Evolutionary conservation across 805 yeast genomes (phyloP).

Genomic region (Brettanomyces bruxellensis): DNA sequence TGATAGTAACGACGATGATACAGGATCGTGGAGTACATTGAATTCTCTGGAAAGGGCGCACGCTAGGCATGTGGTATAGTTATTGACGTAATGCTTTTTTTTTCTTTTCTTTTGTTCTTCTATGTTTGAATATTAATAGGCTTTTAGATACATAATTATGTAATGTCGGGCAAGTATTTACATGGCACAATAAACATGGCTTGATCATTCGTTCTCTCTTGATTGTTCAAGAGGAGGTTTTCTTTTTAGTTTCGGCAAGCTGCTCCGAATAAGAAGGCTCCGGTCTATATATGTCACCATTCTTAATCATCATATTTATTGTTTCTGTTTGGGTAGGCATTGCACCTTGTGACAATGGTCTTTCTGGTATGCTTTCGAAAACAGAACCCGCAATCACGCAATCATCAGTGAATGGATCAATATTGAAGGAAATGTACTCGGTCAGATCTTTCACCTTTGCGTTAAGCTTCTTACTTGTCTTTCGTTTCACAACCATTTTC

Average conservation of each 20-base stretch:
- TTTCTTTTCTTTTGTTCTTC: too few species aligned
- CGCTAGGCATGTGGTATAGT: neutral
- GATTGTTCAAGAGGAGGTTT: neutral
- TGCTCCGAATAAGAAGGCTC: slow-evolving; percentile 22
- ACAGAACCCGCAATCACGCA: slow-evolving; percentile 56
- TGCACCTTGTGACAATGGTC: slow-evolving; percentile 21
- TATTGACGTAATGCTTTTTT: too few species aligned
- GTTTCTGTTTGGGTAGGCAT: slow-evolving; percentile 22
- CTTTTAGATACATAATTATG: neutral
- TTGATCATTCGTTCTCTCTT: neutral
- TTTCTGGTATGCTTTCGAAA: slow-evolving; percentile 47
- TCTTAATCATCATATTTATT: slow-evolving; percentile 21
- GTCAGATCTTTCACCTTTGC: slow-evolving; percentile 42
- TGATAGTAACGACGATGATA: slow-evolving; percentile 6
- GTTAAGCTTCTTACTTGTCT: slow-evolving; percentile 34
- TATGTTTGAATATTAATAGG: neutral
- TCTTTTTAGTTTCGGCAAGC: neutral
- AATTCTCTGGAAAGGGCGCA: slow-evolving; percentile 8
- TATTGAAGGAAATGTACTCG: slow-evolving; percentile 52
- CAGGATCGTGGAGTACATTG: slow-evolving; percentile 13
- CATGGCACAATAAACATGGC: slow-evolving; percentile 1
- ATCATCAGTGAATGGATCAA: slow-evolving; percentile 52
- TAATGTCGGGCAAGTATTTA: neutral
- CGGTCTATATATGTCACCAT: slow-evolving; percentile 29
- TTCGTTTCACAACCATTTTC: slow-evolving; percentile 39